Conservation (phyloP, 257 asterid species). For the Nicotiana otophora region DNA sequence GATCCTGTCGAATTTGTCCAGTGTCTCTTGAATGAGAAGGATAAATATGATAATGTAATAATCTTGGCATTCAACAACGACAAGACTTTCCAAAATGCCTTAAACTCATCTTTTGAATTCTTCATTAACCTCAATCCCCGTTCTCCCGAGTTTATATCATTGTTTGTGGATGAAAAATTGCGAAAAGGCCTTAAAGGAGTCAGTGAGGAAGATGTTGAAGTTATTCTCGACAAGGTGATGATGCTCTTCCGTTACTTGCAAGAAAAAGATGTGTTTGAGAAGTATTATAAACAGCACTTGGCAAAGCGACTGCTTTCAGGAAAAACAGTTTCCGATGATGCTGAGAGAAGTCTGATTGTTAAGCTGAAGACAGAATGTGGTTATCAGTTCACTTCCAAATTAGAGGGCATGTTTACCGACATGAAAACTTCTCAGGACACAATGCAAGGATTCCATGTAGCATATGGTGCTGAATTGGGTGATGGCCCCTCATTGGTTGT, state of each 20-base stretch:
- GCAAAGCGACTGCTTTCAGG: conserved; percentile 85
- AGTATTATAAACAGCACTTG: conserved; percentile 86
- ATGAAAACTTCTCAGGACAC: conserved; percentile 92
- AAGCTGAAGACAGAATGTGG: conserved; percentile 91
- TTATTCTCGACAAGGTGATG: conserved; percentile 85
- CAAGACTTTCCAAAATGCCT: conserved; percentile 81
- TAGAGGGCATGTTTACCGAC: conserved; percentile 93
- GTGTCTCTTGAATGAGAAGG: conserved; percentile 65
- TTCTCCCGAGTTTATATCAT: conserved; percentile 83
- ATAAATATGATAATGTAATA: conserved; percentile 72
- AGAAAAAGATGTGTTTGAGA: conserved; percentile 90
- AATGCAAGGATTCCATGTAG: conserved; percentile 73
- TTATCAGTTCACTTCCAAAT: conserved; percentile 76
- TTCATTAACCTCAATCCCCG: conserved; percentile 83
- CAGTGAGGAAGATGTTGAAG: conserved; percentile 81
- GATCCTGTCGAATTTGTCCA: conserved; percentile 84
- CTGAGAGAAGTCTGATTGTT: conserved; percentile 78
- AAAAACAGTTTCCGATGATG: conserved; percentile 85
- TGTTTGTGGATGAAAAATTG: conserved; percentile 80
- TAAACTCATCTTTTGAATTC: conserved; percentile 81
- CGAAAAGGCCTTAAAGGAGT: conserved; percentile 79
- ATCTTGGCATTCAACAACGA: conserved; percentile 59
- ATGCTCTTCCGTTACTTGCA: conserved; percentile 84
- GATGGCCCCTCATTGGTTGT: conserved; percentile 66
- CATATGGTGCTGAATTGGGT: conserved; percentile 49